Percentiles rank a stretch among this genome's conserved stretches.
Evolutionary conservation across 805 yeast genomes (phyloP).

Genomic region (Kodamaea kaohsiungensis): DNA sequence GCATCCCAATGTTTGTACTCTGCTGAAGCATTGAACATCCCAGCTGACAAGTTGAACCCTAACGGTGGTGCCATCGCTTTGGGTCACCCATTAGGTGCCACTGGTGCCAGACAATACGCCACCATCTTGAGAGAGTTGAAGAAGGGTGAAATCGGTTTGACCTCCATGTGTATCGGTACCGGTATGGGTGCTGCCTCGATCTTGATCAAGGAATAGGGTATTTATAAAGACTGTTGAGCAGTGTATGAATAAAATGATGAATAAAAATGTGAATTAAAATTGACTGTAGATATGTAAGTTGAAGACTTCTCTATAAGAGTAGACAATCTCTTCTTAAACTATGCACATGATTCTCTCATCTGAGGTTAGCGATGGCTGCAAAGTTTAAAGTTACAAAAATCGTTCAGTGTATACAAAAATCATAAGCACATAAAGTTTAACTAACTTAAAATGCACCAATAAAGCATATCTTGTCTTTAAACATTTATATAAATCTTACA

Average conservation of each 20-base stretch:
- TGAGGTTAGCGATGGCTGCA: too few relatives aligned
- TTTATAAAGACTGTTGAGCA: not conserved
- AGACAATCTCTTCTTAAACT: too few relatives aligned
- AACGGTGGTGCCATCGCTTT: slow-evolving; percentile 96
- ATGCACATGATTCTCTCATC: too few relatives aligned
- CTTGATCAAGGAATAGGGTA: slow-evolving; percentile 67
- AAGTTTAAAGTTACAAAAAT: too few relatives aligned
- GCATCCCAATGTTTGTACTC: slow-evolving; percentile 92
- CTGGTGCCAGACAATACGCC: slow-evolving; percentile 89
- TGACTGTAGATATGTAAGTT: not conserved
- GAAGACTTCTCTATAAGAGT: too few relatives aligned
- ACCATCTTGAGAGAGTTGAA: slow-evolving; percentile 80
- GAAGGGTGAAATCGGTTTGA: slow-evolving; percentile 81
- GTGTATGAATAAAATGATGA: not conserved
- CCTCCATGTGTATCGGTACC: slow-evolving; percentile 97
- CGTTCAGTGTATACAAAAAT: too few relatives aligned
- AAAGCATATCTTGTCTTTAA: too few relatives aligned
- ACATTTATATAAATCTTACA: too few relatives aligned
- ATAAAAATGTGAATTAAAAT: not conserved
- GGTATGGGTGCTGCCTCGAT: slow-evolving; percentile 98
- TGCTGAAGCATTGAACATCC: slow-evolving; percentile 64
- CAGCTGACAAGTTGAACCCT: slow-evolving; percentile 66
- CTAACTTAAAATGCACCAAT: too few relatives aligned
- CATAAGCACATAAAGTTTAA: too few relatives aligned
- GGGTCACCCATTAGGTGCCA: slow-evolving; percentile 76